These are phyloP conservation scores for Didymella arachidicola DNA, from an alignment of 2,329 filamentous ascomycete species.

Conservation along the genomic window DNA sequence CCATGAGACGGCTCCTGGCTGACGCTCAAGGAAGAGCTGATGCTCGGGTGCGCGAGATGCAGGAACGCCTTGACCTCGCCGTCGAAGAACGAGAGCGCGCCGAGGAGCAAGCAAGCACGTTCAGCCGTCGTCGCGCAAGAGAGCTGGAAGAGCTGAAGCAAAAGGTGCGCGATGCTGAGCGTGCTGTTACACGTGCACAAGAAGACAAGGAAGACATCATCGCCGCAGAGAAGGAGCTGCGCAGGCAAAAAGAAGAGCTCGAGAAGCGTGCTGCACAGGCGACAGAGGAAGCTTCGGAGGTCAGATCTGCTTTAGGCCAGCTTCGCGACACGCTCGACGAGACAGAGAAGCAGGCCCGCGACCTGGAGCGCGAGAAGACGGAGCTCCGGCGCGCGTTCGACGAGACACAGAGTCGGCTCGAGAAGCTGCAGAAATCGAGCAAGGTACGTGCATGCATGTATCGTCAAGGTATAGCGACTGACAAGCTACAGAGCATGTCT, in stretches of 20 bases:
- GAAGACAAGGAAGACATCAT: slow-evolving; percentile 83
- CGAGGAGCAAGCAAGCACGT: slow-evolving; percentile 85
- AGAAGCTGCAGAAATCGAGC: slow-evolving; percentile 77
- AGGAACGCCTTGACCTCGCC: slow-evolving; percentile 83
- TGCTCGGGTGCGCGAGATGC: slow-evolving; percentile 83
- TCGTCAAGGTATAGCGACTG: slow-evolving; percentile 25
- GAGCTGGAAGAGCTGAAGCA: slow-evolving; percentile 87
- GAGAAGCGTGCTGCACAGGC: slow-evolving; percentile 75
- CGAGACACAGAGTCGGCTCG: slow-evolving; percentile 77
- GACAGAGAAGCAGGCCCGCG: slow-evolving; percentile 81
- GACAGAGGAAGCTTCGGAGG: slow-evolving; percentile 75
- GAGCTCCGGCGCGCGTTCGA: slow-evolving; percentile 80
- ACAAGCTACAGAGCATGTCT: slow-evolving; percentile 55
- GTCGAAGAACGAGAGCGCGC: slow-evolving; percentile 93
- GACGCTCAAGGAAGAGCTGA: slow-evolving; percentile 88
- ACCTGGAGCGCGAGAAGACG: slow-evolving; percentile 81
- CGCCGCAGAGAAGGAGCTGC: slow-evolving; percentile 75
- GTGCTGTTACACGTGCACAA: slow-evolving; percentile 72
- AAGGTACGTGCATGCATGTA: slow-evolving; percentile 52
- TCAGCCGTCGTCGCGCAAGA: slow-evolving; percentile 76
- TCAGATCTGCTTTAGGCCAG: slow-evolving; percentile 77
- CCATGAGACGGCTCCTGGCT: slow-evolving; percentile 86
- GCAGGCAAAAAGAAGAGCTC: slow-evolving; percentile 75
- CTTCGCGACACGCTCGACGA: slow-evolving; percentile 84
- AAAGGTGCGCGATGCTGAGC: slow-evolving; percentile 82